phyloP scores from a whole-genome alignment of 2,329 filamentous ascomycete species.

The Diatrype stigma region DNA sequence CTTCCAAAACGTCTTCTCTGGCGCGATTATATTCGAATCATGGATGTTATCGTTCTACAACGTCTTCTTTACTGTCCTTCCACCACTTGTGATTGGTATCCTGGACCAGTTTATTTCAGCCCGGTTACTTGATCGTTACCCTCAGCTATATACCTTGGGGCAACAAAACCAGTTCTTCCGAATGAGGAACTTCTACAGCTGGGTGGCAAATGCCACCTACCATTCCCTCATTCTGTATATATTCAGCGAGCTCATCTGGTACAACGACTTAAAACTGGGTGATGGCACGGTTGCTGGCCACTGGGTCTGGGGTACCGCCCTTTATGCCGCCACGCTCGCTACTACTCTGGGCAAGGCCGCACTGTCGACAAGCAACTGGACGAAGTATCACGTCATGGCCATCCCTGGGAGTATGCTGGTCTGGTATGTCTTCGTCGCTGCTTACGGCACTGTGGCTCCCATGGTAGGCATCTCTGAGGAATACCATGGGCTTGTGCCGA shows the following conservation, averaged over 20 bases:
- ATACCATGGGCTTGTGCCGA: slow-evolving; percentile 78
- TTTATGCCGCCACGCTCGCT: slow-evolving; percentile 89
- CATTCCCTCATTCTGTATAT: slow-evolving; percentile 94
- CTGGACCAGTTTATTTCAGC: slow-evolving; percentile 98
- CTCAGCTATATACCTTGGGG: slow-evolving; percentile 88
- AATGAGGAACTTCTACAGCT: slow-evolving; percentile 85
- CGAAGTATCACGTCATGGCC: slow-evolving; percentile 92
- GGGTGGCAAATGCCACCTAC: slow-evolving; percentile 93
- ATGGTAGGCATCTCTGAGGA: slow-evolving; percentile 77
- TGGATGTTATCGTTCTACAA: slow-evolving; percentile 99
- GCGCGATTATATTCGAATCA: slow-evolving; percentile 96
- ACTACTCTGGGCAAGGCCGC: slow-evolving; percentile 94
- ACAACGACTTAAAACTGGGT: slow-evolving; percentile 69
- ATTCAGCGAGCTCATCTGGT: slow-evolving; percentile 75
- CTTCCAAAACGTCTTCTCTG: slow-evolving; percentile 97
- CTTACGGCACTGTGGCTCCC: slow-evolving; percentile 82
- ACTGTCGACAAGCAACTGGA: slow-evolving; percentile 96
- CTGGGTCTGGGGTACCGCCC: slow-evolving; percentile 95
- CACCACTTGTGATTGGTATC: slow-evolving; percentile 90
- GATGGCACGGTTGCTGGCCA: slow-evolving; percentile 85
- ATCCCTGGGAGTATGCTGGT: slow-evolving; percentile 90
- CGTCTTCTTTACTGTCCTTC: slow-evolving; percentile 93
- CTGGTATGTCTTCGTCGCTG: slow-evolving; percentile 86
- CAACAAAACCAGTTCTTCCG: slow-evolving; percentile 94
- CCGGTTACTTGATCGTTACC: slow-evolving; percentile 87